phyloP scores from a whole-genome alignment of 2,329 filamentous ascomycete species.

The Aspergillus felis region DNA sequence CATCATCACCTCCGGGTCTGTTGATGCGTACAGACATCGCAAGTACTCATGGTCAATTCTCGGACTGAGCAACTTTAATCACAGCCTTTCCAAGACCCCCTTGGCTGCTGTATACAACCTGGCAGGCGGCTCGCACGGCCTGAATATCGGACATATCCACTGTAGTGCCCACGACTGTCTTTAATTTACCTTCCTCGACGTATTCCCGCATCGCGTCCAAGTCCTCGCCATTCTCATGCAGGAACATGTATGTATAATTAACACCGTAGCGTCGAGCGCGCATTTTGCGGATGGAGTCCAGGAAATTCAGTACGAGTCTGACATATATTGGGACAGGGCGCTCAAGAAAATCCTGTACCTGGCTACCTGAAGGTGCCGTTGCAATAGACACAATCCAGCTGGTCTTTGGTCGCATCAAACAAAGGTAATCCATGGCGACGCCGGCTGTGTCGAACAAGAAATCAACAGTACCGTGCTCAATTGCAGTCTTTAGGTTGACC shows the following conservation, averaged over 20 bases:
- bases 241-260: conserved; percentile 45
- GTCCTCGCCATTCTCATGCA: conserved; percentile 40
- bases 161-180: conserved; percentile 39
- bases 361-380: conserved; percentile 33
- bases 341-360: conserved; percentile 30
- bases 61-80: conserved; percentile 16
- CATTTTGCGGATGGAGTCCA: background rate
- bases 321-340: conserved; percentile 20
- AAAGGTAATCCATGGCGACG: conserved; percentile 38
- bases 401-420: conserved; percentile 39
- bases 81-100: conserved; percentile 46
- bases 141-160: conserved; percentile 45
- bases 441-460: conserved; percentile 50
- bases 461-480: conserved; percentile 46
- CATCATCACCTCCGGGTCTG: no score
- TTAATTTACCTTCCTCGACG: conserved; percentile 43
- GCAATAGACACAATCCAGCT: conserved; percentile 36
- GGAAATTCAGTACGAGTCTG: background rate
- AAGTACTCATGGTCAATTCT: no score
- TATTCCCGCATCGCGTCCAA: conserved; percentile 41
- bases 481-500: conserved; percentile 33
- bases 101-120: conserved; percentile 39
- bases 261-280: conserved; percentile 40
- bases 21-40: no score
- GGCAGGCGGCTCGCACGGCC: conserved; percentile 40